Base-by-base conservation (phyloP, 2,329 filamentous ascomycete species). In the Pseudocercospora macadamiae region DNA sequence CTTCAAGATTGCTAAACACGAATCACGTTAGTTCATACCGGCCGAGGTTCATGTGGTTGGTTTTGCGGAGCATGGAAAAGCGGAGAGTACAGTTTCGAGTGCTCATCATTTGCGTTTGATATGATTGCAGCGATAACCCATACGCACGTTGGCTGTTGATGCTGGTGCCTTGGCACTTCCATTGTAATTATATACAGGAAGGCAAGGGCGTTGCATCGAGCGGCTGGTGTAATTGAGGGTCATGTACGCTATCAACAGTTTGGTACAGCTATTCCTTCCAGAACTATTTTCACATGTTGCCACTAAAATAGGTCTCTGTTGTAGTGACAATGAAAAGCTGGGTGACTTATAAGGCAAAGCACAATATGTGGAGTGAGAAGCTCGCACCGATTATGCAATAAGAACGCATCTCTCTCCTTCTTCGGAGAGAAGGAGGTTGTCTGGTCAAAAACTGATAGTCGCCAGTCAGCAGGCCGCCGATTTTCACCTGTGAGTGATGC, bases 121-220 rank as follows among this genome's bases (percentile, higher is more conserved):
- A 47, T 47, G 44, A 47, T n/a, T 47, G 44, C 44, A 25, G 25
- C 44, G 44, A 26, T 47, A 23, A 18, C 44, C 44, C 44, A 47
- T 47, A 25, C 44, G 44, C 44, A 23, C 44, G 44, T 47, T 28
- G 44, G 44, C 44, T 47, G 44, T 47, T 47, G 44, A 47, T 47
- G 44, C 19, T 18, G n/a, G 44, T 47, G 44, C 44, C 44, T 47
- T 28, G 44, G 44, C 44, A 28, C 44, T 47, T 28, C 44, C 44
- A 47, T 47, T 47, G 44, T 47, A 47, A 47, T 47, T n/a, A n/a
- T 47, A 47, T 47, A 47, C 19, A 25, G 23, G 44, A 47, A 47
- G 44, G 44, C 44, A 47, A 23, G 23, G 44, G 44, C 21, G 19
- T 47, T 47, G 44, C 44, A 47, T 47, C 44, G 44, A 47, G 44